Evolutionary conservation across 2,329 filamentous ascomycete genomes (phyloP), one percentile per base, ranked within the genome.

Genomic region (Cladosporium sp.): DNA sequence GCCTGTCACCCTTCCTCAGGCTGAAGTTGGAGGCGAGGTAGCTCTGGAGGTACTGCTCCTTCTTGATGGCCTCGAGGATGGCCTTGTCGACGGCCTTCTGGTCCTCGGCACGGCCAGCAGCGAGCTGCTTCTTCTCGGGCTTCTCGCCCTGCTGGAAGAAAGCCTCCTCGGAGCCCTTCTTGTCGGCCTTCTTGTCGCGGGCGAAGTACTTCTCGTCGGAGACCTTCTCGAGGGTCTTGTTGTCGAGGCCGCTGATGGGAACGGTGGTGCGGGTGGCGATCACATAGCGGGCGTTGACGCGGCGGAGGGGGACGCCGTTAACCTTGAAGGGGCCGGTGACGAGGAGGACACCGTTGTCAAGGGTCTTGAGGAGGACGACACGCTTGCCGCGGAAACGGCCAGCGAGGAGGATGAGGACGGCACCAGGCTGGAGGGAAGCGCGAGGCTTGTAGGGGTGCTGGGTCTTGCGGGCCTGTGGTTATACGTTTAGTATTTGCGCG

Each of bases 61-160:
- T 96, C 88, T 97, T 97, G 83, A 99, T 93, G 77, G 80, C 88
- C 77, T 89, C 84, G 68, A 99, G 78, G 71, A 99, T 80, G 65
- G 90, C 85, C 87, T 96, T 95, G 83, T 99, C 93, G 71, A 99
- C 82, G 73, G 88, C 84, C 88, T 97, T 97, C 83, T 99, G 93
- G 84, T 99, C 93, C 71, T 85, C 88, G 67, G 89, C 91, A 66
- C 93, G 91, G 77, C 83, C 88, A 80, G 86, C 92, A 73, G 83
- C 86, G 71, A 95, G 84, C 79, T 90, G 80, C 88, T 97, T 97
- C 89, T 97, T 96, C 89, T 96, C 83, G 73, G 89, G 81, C 85
- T 95, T 95, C 86, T 96, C 91, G 76, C 91, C 81, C 83, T 96
- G 90, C 85, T 93, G 91, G 86, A 97, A 96, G 85, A 99, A 99